phyloP scores from a whole-genome alignment of 2,329 filamentous ascomycete species.

The Dactylellina parvicollis region DNA sequence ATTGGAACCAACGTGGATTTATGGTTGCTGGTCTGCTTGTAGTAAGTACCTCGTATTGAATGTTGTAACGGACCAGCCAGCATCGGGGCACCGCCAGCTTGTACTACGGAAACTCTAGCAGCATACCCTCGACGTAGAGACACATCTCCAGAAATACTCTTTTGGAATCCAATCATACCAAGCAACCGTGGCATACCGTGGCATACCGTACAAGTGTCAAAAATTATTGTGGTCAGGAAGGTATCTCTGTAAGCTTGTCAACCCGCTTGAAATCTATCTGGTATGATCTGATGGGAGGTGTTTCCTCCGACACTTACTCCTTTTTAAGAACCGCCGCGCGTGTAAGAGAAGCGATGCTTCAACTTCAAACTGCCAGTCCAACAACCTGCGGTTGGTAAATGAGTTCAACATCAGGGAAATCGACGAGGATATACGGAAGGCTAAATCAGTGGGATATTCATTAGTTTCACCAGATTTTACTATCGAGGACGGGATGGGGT shows the following conservation, averaged over 20 bases:
- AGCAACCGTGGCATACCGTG: too few relatives aligned
- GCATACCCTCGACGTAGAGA: neutral
- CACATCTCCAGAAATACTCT: neutral
- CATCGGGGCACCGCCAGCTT: neutral
- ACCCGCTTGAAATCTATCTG: neutral
- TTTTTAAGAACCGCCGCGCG: neutral
- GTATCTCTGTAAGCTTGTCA: neutral
- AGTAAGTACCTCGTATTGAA: too few relatives aligned
- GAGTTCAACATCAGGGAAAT: neutral
- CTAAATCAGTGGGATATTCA: neutral
- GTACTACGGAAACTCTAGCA: neutral
- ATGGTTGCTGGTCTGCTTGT: too few relatives aligned
- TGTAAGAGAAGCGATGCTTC: neutral
- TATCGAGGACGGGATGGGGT: neutral
- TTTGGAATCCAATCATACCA: too few relatives aligned
- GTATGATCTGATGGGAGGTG: neutral
- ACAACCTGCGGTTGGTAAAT: neutral
- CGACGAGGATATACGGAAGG: neutral
- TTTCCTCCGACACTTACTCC: neutral
- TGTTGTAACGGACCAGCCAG: neutral
- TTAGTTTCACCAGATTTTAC: slow-evolving; percentile 12
- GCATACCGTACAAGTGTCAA: too few relatives aligned
- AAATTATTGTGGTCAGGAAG: too few relatives aligned
- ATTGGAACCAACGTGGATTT: too few relatives aligned
- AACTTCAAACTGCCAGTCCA: neutral